Base-by-base conservation (phyloP, 345 rosid species). In the Gossypium stocksii region DNA sequence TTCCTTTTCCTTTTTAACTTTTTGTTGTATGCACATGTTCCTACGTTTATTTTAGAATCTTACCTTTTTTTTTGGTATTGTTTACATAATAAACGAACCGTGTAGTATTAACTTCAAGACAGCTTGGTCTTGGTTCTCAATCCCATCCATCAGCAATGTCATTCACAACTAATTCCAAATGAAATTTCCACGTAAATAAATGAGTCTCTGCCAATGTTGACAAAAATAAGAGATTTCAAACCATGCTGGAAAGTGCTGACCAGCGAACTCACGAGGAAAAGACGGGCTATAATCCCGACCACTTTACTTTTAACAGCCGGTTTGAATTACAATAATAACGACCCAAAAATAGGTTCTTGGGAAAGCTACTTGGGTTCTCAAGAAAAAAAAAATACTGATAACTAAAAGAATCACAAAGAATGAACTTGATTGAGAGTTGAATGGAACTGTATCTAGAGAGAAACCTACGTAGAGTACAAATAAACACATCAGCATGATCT, bases 401-500 rank as follows among this genome's bases (percentile, higher is more conserved):
- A 54, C 60, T 52, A 29, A 12, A 70, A 70, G 38, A 70, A 52
- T 54, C 22, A 38, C 25, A 10, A 7, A 14, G 60, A 13, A 44
- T 66, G 29, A 17, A 17, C 22, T 63, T 17, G 22, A 63, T 17
- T 17, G 23, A 38, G n/a, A 63, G 68, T 63, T 63, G 15, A 64
- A 41, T 41, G 7, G 4, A 56, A 56, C 10, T 7, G 15, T 9
- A 19, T 56, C 60, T 20, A 19, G 27, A 57, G 11, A 57, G 62
- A 20, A n/a, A 41, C 69, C n/a, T 63, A 63, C 1, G 19, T 19
- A 20, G 38, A 66, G 44, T 34, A 4, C 6, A 34, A 34, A 34
- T 34, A 22, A 34, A 93, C 67, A 91, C 96, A 82, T 93, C 98
- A 14, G 98, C 70, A 81, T 93, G 98, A 81, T 91, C 98, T 75